These are phyloP conservation scores for Candida gorgasii DNA, from an alignment of 805 yeast species.

Conservation along the genomic window DNA sequence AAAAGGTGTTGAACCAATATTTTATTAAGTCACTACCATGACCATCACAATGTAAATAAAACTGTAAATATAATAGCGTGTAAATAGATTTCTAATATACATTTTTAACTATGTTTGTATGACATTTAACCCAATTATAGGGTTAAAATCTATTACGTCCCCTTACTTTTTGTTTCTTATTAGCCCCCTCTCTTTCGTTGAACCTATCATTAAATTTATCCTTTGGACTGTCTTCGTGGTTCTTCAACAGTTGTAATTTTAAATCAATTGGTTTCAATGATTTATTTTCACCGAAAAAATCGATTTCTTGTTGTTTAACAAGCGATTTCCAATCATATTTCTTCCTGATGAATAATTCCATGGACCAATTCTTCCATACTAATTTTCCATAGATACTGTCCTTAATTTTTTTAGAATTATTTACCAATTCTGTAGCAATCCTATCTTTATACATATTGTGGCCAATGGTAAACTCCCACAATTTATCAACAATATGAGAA, in stretches of 20 bases:
- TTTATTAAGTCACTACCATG: slow-evolving; percentile 22
- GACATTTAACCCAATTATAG: too few relatives aligned
- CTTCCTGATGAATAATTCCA: slow-evolving; percentile 76
- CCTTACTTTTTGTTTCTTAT: slow-evolving; percentile 14
- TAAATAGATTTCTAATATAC: slow-evolving; percentile 8
- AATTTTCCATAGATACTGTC: slow-evolving; percentile 83
- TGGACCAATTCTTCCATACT: slow-evolving; percentile 94
- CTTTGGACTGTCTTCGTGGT: slow-evolving; percentile 14
- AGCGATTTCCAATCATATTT: slow-evolving; percentile 79
- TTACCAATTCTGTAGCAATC: slow-evolving; percentile 66
- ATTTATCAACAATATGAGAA: slow-evolving; percentile 82
- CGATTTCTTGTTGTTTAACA: slow-evolving; percentile 48
- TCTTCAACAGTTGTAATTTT: slow-evolving; percentile 39
- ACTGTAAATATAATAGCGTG: slow-evolving; percentile 9
- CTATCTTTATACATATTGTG: slow-evolving; percentile 85
- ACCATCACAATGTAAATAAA: slow-evolving; percentile 12
- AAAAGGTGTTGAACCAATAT: slow-evolving; percentile 55
- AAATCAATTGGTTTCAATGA: slow-evolving; percentile 35
- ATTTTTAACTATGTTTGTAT: too few relatives aligned
- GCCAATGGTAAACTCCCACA: slow-evolving; percentile 77
- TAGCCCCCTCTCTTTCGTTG: slow-evolving; percentile 4
- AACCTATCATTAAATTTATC: slow-evolving; percentile 2
- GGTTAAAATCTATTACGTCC: slow-evolving; percentile 17
- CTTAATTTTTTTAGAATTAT: slow-evolving; percentile 67
- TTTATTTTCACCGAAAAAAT: slow-evolving; percentile 22